These are phyloP conservation scores for Nymphaea colorata DNA, from an alignment of 164 flowering plant genomes.

Conservation along the genomic window DNA sequence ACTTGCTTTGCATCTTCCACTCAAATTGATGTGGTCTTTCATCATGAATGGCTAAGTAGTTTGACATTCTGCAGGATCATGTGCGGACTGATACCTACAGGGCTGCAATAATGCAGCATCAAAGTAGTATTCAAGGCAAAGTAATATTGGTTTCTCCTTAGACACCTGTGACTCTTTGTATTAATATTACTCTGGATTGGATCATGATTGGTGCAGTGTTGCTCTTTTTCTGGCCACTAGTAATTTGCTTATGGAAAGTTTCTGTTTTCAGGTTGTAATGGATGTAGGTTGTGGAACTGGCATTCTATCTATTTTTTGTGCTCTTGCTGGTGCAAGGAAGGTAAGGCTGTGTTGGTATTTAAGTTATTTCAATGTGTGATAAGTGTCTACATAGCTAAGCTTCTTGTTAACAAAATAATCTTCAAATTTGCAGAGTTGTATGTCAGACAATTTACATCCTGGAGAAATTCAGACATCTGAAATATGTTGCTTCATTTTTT, in stretches of 20 bases:
- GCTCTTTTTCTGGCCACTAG: too few species aligned
- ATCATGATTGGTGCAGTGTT: too few species aligned
- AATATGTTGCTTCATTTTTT: too few species aligned
- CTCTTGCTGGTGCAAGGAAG: conserved; percentile 94
- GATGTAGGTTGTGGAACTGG: conserved; percentile 99
- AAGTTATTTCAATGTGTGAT: too few species aligned
- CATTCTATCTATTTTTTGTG: conserved; percentile 95
- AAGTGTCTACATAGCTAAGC: too few species aligned
- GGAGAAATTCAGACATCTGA: too few species aligned
- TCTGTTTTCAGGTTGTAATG: conserved; percentile 67
- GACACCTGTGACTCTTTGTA: not conserved
- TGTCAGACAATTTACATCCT: not conserved
- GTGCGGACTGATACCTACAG: conserved; percentile 82
- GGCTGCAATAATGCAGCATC: conserved; percentile 69
- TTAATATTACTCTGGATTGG: not conserved
- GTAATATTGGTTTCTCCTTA: conserved; percentile 29
- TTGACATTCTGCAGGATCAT: conserved; percentile 47
- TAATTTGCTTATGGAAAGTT: not conserved
- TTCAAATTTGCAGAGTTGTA: not conserved
- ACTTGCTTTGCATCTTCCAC: too few species aligned
- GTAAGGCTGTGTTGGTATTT: conserved; percentile 19
- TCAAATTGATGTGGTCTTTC: too few species aligned
- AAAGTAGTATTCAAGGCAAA: conserved; percentile 61
- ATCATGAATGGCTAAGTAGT: too few species aligned
- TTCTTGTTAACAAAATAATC: too few species aligned